Conservation (phyloP, 176 grass and related monocot species). For the Themeda triandra region DNA sequence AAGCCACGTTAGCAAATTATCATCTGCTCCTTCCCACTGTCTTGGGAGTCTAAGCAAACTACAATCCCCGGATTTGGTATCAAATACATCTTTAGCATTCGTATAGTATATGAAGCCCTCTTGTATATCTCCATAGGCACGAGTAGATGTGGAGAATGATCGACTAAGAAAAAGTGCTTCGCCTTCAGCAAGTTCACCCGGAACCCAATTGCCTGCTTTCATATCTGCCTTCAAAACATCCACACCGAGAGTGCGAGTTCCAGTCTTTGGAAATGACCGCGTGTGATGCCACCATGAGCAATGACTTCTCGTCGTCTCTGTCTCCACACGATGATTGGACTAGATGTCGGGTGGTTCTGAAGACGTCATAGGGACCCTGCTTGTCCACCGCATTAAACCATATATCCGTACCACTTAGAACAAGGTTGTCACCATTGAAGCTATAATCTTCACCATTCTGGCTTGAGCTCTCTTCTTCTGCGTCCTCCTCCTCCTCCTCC, state of each 20-base stretch:
- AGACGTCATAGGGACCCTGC: background rate
- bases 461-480: too few relatives aligned
- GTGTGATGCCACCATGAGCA: background rate
- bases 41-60: background rate
- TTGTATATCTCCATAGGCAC: background rate
- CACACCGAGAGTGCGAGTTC: background rate
- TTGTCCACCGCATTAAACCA: too few relatives aligned
- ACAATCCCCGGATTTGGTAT: background rate
- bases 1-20: background rate
- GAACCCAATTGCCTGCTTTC: background rate
- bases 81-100: background rate
- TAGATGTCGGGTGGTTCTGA: rapidly evolving
- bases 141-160: background rate
- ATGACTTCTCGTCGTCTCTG: too few relatives aligned
- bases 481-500: too few relatives aligned
- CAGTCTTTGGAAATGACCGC: background rate
- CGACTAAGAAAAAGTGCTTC: background rate
- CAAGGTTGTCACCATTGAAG: too few relatives aligned
- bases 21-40: background rate
- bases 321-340: background rate
- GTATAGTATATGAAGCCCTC: background rate
- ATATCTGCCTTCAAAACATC: background rate
- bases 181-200: background rate
- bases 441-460: too few relatives aligned
- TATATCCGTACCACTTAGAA: too few relatives aligned